Evolutionary conservation across 148 eudicot genomes (phyloP).

Genomic region (Hydrangea macrophylla): DNA sequence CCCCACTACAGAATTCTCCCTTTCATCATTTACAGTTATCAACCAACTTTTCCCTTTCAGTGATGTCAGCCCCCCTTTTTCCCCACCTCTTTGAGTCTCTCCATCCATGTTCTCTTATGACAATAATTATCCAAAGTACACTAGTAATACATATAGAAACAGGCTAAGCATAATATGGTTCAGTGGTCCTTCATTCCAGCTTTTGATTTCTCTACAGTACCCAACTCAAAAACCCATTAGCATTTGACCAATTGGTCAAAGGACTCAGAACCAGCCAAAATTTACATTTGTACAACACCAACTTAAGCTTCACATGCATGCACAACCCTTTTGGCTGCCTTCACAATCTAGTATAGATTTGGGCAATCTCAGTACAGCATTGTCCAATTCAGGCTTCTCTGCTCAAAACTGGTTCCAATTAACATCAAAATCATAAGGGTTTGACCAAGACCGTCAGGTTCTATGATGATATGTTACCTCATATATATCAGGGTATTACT

Average conservation of each 20-base stretch:
- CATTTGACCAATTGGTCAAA: too few species aligned
- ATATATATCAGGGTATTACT: too few species aligned
- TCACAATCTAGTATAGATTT: too few species aligned
- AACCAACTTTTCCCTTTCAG: neutral
- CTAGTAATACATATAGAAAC: neutral
- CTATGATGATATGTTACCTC: too few species aligned
- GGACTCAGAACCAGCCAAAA: too few species aligned
- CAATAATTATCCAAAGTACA: neutral
- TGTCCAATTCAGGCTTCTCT: neutral
- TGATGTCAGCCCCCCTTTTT: neutral
- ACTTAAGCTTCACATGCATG: too few species aligned
- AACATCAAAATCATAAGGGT: constrained; percentile 2
- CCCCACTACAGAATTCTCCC: too few species aligned
- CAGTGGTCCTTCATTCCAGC: neutral
- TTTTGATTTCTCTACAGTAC: neutral
- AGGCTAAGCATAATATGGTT: neutral
- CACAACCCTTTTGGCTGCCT: too few species aligned
- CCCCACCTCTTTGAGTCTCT: neutral
- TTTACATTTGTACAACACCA: too few species aligned
- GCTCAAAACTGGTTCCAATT: neutral
- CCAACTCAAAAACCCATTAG: neutral
- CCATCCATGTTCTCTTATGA: neutral
- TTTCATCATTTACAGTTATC: neutral
- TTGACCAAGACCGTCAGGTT: constrained; percentile 7
- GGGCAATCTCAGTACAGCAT: neutral